Conservation (phyloP, 176 grass and related monocot genomes). For the Alloteropsis semialata region DNA sequence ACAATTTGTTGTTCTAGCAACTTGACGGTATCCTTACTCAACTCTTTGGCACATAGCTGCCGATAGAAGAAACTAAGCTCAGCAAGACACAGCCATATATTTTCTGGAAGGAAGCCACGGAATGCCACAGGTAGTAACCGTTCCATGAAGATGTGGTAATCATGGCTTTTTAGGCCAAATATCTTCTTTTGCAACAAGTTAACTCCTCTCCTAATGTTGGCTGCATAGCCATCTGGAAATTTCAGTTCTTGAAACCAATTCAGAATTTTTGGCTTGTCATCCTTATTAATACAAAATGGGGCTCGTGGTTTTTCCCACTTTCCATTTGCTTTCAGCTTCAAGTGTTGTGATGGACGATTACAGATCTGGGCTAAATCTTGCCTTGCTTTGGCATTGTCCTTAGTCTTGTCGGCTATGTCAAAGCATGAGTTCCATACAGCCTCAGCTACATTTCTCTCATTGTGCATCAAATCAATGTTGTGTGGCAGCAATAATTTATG, state of each 20-base stretch:
- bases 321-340: neutral
- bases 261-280: no score
- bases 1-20: neutral
- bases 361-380: neutral
- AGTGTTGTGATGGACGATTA: neutral
- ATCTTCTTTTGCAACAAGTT: neutral
- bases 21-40: neutral
- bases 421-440: neutral
- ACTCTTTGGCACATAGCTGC: neutral
- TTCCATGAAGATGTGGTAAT: neutral
- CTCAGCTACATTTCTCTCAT: neutral
- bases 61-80: constrained; percentile 7
- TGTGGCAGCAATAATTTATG: neutral
- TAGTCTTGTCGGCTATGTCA: neutral
- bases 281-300: no score
- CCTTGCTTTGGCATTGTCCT: neutral
- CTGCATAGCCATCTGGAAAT: no score
- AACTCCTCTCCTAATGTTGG: no score
- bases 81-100: neutral
- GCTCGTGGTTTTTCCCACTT: neutral
- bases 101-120: no score
- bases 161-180: neutral
- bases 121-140: neutral
- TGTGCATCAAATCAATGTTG: no score
- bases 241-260: no score